A percentile compares a stretch with the other conserved stretches of the same genome.
Conservation (phyloP, 2,329 filamentous ascomycete genomes). For the Fragosphaeria purpurea region DNA sequence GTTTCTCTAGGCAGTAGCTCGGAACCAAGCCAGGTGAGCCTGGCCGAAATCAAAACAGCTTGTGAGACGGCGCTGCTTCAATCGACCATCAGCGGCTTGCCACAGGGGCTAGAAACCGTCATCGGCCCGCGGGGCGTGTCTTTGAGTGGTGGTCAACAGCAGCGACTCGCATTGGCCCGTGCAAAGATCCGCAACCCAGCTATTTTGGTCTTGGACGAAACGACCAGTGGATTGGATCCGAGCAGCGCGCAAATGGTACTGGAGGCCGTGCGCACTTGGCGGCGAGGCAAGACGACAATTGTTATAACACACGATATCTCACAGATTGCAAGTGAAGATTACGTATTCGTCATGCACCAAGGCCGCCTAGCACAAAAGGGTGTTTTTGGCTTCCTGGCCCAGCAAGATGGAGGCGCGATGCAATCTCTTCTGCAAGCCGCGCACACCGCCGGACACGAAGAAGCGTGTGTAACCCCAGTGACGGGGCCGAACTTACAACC, state of each 20-base stretch:
- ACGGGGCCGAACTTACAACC: neutral
- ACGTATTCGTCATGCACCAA: slow-evolving; percentile 68
- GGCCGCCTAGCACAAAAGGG: slow-evolving; percentile 62
- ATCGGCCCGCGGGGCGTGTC: slow-evolving; percentile 54
- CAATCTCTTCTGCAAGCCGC: slow-evolving; percentile 4
- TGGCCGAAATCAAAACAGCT: slow-evolving; percentile 48
- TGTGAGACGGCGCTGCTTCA: slow-evolving; percentile 60
- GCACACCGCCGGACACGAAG: neutral
- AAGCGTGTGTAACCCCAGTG: neutral
- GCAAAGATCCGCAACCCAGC: slow-evolving; percentile 67
- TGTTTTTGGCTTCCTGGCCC: slow-evolving; percentile 27
- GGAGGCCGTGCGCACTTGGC: slow-evolving; percentile 67
- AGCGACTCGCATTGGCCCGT: slow-evolving; percentile 71
- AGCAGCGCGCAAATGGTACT: slow-evolving; percentile 58
- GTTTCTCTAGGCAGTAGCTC: slow-evolving; percentile 56
- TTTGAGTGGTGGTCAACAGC: slow-evolving; percentile 77
- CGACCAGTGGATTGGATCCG: slow-evolving; percentile 78
- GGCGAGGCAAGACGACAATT: slow-evolving; percentile 73
- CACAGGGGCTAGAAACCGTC: slow-evolving; percentile 59
- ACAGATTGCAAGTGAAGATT: slow-evolving; percentile 63
- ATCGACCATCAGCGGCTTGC: slow-evolving; percentile 55
- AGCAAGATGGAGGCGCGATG: slow-evolving; percentile 1
- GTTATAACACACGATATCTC: slow-evolving; percentile 85
- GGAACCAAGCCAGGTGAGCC: slow-evolving; percentile 26
- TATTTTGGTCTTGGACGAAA: slow-evolving; percentile 78